Base-by-base conservation (phyloP, 345 rosid species). In the Heritiera fomes region DNA sequence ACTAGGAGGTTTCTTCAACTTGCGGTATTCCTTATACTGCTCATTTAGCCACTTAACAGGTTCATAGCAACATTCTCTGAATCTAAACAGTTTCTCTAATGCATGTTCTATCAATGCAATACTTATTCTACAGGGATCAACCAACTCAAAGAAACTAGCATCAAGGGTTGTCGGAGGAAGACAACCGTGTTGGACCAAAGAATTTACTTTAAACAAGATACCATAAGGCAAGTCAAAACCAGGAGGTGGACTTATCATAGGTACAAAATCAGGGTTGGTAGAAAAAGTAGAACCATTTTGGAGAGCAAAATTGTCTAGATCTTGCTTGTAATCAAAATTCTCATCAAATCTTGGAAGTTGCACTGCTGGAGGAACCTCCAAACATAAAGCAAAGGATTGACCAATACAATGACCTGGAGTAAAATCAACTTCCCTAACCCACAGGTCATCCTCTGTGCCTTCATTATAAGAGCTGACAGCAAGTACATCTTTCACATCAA, bases 1-100 rank as follows among this genome's bases (percentile, higher is more conserved):
- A 46, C 75, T 64, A 5, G 82, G 85, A 79, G 18, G 78, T 43
- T 55, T 81, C 14, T 70, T 70, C 34, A 11, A 23, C 28, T 23
- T 23, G 28, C 43, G 46, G 72, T 73, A 82, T 78, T 83, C 82
- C 41, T 0, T 50, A 43, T 85, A 86, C 81, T 85, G 89, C 67
- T 87, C 87, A 61, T 14, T 13, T 7, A 91, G 89, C 91, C 93
- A 90, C 77, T 28, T 41, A 23, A 81, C 79, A 68, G 95, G 95
- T 11, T 88, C 88, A 79, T 91, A 89, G 61, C 93, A 91, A 71
- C 91, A 89, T 69, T 89, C 93, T 78, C 83, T 84, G 41, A 86
- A 9, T 76, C 82, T 77, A 66, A 7, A 75, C 34, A 89, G 79
- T 38, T 83, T 88, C 76, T 91, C 95, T 7, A 91, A 79, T 28